Conservation (phyloP, 2,329 filamentous ascomycete species). For the Fusarium anguioides region DNA sequence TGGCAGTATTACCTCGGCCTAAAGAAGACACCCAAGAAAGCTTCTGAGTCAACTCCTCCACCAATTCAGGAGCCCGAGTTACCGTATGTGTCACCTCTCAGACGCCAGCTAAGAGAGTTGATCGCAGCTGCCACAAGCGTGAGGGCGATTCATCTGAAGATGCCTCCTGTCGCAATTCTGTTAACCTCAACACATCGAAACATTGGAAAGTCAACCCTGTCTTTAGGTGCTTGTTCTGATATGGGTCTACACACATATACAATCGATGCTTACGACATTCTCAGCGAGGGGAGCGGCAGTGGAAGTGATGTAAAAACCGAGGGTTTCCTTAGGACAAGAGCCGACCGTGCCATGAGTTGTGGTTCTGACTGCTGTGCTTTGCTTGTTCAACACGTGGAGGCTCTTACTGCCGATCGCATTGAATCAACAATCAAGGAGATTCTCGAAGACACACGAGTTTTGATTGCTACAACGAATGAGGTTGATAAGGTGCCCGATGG, state of each 20-base stretch:
- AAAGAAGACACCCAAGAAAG: constrained; percentile 69
- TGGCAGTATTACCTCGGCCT: constrained; percentile 93
- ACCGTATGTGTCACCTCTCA: constrained; percentile 67
- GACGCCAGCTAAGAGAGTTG: constrained; percentile 81
- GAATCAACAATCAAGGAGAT: constrained; percentile 86
- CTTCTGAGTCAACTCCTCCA: constrained; percentile 52
- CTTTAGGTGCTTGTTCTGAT: constrained; percentile 81
- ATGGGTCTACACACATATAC: constrained; percentile 90
- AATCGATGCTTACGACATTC: constrained; percentile 92
- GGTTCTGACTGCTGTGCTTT: constrained; percentile 85
- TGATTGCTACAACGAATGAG: constrained; percentile 95
- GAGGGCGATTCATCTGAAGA: constrained; percentile 84
- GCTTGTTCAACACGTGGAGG: constrained; percentile 90
- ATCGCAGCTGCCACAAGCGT: constrained; percentile 90
- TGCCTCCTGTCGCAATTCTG: constrained; percentile 89
- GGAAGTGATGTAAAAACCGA: constrained; percentile 95
- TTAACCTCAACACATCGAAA: constrained; percentile 91
- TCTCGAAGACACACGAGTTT: constrained; percentile 79
- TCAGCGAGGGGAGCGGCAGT: constrained; percentile 85
- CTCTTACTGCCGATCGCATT: constrained; percentile 91
- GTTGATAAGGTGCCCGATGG: constrained; percentile 94
- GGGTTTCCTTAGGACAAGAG: constrained; percentile 85
- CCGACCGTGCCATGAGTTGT: constrained; percentile 89
- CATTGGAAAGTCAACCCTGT: constrained; percentile 89
- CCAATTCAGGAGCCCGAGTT: constrained; percentile 59